Base-by-base conservation (phyloP, 2,329 filamentous ascomycete genomes). In the Sphaceloma murrayae region DNA sequence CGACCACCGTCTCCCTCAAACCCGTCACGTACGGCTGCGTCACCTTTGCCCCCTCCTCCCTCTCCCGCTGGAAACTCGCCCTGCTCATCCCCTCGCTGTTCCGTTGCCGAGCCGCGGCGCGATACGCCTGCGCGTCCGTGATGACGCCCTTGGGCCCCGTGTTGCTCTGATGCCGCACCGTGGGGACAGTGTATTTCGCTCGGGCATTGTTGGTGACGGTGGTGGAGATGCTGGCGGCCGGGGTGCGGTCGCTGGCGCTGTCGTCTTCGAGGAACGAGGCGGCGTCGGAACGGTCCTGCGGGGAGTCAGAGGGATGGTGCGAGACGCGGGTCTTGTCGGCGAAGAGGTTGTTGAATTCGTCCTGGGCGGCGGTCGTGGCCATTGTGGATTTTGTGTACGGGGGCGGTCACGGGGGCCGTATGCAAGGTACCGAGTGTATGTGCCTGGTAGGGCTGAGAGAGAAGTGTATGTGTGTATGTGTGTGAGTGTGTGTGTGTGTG, bases 91-190 rank as follows among this genome's bases (percentile, higher is more conserved):
- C 22, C 16, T 34, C 30, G 22, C 22, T 29, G 3, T 17, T 34
- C 30, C 22, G 2, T 9, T 17, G 21, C 16, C 32, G 30, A 9
- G 32, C 30, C 5, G 30, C 42, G 14, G 30, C 58, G 30, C 54
- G 81, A 62, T 82, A 89, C 56, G 79, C 78, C 56, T 83, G 74
- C 27, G 85, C 85, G 59, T 91, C 85, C 54, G 84, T 82, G 57
- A 91, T 89, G 62, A 91, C 85, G 50, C 85, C 85, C 68, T 89
- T 89, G 53, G 87, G 84, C 34, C 85, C 85, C 2, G 84, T 89
- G 53, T 83, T 79, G 52, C 77, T 74, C 47, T 81, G 79, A 43
- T 68, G 76, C 60, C 84, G 61, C 49, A 83, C 74, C 57, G 72
- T 73, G 56, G 84, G 62, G 60, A 71, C 66, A 54, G 65, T 66